These are phyloP conservation scores for Terfezia boudieri DNA, from an alignment of 495 filamentous ascomycete species.

Conservation along the genomic window DNA sequence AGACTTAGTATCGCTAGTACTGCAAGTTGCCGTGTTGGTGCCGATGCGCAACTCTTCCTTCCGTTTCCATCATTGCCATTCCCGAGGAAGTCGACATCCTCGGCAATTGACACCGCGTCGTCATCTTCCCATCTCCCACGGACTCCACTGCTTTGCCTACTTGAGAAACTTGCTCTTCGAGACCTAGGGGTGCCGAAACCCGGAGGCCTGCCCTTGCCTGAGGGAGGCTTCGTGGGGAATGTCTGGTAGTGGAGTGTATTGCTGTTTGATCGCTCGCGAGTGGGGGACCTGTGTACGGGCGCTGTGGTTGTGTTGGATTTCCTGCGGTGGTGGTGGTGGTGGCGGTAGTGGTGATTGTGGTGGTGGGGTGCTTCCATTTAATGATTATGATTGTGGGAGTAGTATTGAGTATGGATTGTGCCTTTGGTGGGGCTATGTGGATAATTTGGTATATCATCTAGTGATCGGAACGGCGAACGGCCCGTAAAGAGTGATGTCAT, in stretches of 20 bases:
- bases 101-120: slow-evolving; percentile 5
- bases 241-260: slow-evolving; percentile 67
- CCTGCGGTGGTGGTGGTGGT: too few relatives aligned
- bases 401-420: too few relatives aligned
- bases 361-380: too few relatives aligned
- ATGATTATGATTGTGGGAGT: too few relatives aligned
- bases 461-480: too few relatives aligned
- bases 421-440: too few relatives aligned
- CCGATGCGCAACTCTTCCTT: slow-evolving; percentile 31
- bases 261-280: background rate
- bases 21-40: slow-evolving; percentile 62
- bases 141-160: background rate
- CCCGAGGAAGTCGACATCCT: slow-evolving; percentile 8
- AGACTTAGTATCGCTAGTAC: slow-evolving; percentile 75
- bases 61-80: background rate
- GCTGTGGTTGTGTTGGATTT: too few relatives aligned
- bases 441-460: too few relatives aligned
- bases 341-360: too few relatives aligned
- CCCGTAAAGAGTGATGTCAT: too few relatives aligned
- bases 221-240: slow-evolving; percentile 76
- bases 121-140: slow-evolving; percentile 8
- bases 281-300: too few relatives aligned
- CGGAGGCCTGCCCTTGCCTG: slow-evolving; percentile 43
- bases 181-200: slow-evolving; percentile 12
- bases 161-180: background rate